phyloP scores from a whole-genome alignment of 192 early-diverging fungal genomes.

The Entomortierella chlamydospora region DNA sequence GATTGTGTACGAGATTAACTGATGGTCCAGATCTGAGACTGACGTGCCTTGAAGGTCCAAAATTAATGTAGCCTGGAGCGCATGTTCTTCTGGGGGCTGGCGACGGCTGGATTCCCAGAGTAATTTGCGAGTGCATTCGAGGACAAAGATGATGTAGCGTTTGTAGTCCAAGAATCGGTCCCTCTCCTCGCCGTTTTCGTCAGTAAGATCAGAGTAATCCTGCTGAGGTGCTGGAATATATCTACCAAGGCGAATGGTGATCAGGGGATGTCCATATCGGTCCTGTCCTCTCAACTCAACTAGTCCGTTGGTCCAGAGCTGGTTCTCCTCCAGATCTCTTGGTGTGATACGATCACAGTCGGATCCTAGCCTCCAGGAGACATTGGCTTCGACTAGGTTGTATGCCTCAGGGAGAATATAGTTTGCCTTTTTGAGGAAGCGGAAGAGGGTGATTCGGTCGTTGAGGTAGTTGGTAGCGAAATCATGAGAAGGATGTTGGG shows the following conservation, averaged over 20 bases:
- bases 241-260: slow-evolving; percentile 45
- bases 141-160: slow-evolving; percentile 47
- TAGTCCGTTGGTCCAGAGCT: slow-evolving; percentile 41
- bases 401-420: slow-evolving; percentile 46
- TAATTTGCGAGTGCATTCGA: slow-evolving; percentile 52
- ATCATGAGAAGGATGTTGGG: slow-evolving; percentile 23
- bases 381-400: slow-evolving; percentile 40
- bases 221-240: slow-evolving; percentile 40
- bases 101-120: slow-evolving; percentile 53
- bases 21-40: slow-evolving; percentile 52
- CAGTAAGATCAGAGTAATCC: neutral
- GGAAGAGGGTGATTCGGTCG: slow-evolving; percentile 54
- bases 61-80: slow-evolving; percentile 44
- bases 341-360: slow-evolving; percentile 40
- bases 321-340: slow-evolving; percentile 24
- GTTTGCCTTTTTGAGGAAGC: slow-evolving; percentile 54
- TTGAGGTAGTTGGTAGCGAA: slow-evolving; percentile 42
- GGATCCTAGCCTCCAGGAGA: slow-evolving; percentile 34
- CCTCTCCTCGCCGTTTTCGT: slow-evolving; percentile 11
- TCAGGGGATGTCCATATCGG: slow-evolving; percentile 45
- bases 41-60: slow-evolving; percentile 47
- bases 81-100: slow-evolving; percentile 37
- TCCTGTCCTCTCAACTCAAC: slow-evolving; percentile 44
- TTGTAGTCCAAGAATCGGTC: slow-evolving; percentile 52
- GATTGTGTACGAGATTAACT: slow-evolving; percentile 44